Base-by-base conservation (phyloP, 2,329 filamentous ascomycete genomes). In the Diaporthe velutina region DNA sequence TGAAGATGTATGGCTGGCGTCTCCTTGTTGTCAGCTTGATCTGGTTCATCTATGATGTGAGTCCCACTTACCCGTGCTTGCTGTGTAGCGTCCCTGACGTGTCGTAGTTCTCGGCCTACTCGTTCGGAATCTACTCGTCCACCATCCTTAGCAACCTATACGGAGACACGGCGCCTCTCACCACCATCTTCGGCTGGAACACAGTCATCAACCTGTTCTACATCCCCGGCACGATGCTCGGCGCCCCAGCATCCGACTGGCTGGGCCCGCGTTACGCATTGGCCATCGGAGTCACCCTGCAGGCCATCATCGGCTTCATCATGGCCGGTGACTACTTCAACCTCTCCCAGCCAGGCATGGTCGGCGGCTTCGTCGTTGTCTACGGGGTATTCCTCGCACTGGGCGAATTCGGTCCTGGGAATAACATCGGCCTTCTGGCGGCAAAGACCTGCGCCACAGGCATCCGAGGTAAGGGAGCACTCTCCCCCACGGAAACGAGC, bases 181-280 rank as follows among this genome's bases (percentile, higher is more conserved):
- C 94, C 80, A 76, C 93, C 76, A 86, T 92, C 15, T 96, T 98
- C 76, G 96, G 95, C 54, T 98, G 95, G 95, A 95, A 95, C 81
- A 95, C 93, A 0, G 89, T 98, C 55, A 91, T 97, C 85, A 98
- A 97, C 82, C 86, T 95, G 76, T 98, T 98, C 83, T 97, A 97
- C 83, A 89, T 98, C 66, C 95, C 95, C 0, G 96, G 96, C 1
- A 94, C 94, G 33, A 87, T 96, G 70, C 83, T 93, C 4, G 96
- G 96, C 28, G 93, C 94, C 0, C 94, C 94, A 73, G 85, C 94
- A 9, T 93, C 92, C 35, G 96, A 98, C 83, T 91, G 89, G 85
- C 85, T 97, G 68, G 96, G 96, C 0, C 95, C 96, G 0, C 92
- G 93, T 74, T 91, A 93, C 78, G 93, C 94, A 1, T 87, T 98